A percentile compares a stretch with the other conserved stretches of the same genome.
Conservation (phyloP, 1,139 yeast genomes). For the Pichia sp. region DNA sequence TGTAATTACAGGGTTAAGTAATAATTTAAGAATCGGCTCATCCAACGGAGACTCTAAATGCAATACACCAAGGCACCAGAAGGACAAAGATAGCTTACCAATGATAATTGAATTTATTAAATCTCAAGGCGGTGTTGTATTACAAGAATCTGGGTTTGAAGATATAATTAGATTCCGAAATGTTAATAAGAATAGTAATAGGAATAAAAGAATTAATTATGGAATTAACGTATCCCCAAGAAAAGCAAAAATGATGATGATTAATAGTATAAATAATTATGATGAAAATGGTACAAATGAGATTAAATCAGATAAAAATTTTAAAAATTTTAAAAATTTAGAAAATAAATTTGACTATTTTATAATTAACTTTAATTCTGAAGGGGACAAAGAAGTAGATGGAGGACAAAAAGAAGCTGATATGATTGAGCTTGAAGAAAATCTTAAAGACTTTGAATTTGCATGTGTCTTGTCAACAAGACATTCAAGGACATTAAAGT, state of each 20-base stretch:
- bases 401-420: conserved; percentile 25
- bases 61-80: conserved; percentile 11
- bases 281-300: conserved; percentile 1
- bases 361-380: conserved; percentile 16
- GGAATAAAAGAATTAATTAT: background rate
- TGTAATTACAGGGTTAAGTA: conserved; percentile 11
- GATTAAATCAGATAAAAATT: background rate
- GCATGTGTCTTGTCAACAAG: conserved; percentile 60
- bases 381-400: conserved; percentile 20
- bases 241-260: conserved; percentile 1
- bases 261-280: background rate
- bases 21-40: background rate
- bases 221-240: conserved; percentile 6
- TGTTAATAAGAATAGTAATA: background rate
- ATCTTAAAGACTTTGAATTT: conserved; percentile 35
- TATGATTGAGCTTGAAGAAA: background rate
- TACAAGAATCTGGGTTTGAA: conserved; percentile 11
- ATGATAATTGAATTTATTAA: conserved; percentile 8
- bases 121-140: conserved; percentile 11
- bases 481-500: conserved; percentile 63
- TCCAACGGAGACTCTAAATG: conserved; percentile 3
- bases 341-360: conserved; percentile 43
- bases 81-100: conserved; percentile 5
- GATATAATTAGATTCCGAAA: conserved; percentile 6
- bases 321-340: conserved; percentile 4